A percentile compares a stretch with the other conserved stretches of the same genome.
phyloP scores from a whole-genome alignment of 441 rosid species.

The Erodium texanum region DNA sequence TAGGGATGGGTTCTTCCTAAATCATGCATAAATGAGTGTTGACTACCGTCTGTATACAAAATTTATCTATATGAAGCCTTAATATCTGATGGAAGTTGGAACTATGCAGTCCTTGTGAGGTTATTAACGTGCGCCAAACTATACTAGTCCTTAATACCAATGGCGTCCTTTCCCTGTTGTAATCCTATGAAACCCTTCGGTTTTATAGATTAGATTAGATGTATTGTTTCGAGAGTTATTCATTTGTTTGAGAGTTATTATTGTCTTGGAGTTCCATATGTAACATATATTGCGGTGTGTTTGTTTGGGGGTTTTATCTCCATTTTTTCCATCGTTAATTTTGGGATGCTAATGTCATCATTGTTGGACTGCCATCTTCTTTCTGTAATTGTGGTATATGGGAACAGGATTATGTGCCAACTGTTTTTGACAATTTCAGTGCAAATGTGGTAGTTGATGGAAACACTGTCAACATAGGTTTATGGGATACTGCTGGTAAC shows the following conservation, averaged over 20 bases:
- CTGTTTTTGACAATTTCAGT: conserved; percentile 79
- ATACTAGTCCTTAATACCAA: too few species aligned
- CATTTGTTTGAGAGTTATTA: neutral
- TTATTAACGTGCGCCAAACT: too few species aligned
- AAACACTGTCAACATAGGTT: conserved; percentile 58
- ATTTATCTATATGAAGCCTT: neutral
- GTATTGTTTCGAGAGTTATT: neutral
- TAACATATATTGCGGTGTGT: too few species aligned
- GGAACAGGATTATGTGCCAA: conserved; percentile 70
- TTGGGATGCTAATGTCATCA: conserved; percentile 8
- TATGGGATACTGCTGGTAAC: conserved; percentile 78
- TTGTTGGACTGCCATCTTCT: conserved; percentile 7
- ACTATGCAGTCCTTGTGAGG: neutral
- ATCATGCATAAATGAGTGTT: neutral
- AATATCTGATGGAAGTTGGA: neutral
- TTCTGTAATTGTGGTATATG: neutral
- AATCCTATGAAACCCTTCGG: neutral
- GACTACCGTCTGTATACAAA: neutral
- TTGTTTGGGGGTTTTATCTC: neutral
- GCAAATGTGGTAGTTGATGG: conserved; percentile 83
- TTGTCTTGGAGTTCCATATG: neutral
- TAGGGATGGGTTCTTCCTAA: neutral
- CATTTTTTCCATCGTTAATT: neutral
- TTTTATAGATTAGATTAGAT: neutral
- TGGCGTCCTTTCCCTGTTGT: neutral